Evolutionary conservation across 1,284 basidiomycete genomes (phyloP).

Genomic region (Golubevia pallescens): DNA sequence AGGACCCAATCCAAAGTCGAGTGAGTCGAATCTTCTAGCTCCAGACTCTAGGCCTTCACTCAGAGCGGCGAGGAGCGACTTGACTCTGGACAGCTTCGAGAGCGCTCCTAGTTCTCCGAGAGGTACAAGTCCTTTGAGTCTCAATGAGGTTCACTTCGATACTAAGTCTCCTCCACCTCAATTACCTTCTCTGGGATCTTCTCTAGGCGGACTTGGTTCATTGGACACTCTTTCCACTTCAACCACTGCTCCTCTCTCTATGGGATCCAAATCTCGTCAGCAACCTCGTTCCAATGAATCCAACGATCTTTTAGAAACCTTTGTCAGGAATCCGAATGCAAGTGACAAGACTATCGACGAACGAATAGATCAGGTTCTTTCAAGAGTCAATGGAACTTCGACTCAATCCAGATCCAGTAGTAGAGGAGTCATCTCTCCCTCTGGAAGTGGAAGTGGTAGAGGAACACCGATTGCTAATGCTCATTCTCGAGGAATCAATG

Average conservation of each 20-base stretch:
- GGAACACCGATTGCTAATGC: not conserved
- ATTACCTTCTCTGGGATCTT: not conserved
- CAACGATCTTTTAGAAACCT: slow-evolving; percentile 30
- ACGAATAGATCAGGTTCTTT: slow-evolving; percentile 39
- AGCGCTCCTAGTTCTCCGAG: slow-evolving; percentile 23
- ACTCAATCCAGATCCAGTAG: not conserved
- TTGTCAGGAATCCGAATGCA: slow-evolving; percentile 15
- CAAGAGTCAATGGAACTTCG: slow-evolving; percentile 14
- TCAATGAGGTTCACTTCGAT: slow-evolving; percentile 29
- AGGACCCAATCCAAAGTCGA: too few species aligned
- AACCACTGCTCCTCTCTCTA: not conserved
- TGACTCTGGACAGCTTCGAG: slow-evolving; percentile 27
- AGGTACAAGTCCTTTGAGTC: slow-evolving; percentile 27
- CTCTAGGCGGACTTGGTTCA: not conserved
- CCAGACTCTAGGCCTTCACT: too few species aligned
- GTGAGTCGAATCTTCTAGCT: too few species aligned
- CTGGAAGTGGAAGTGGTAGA: slow-evolving; percentile 1
- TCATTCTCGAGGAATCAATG: not conserved
- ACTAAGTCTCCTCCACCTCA: slow-evolving; percentile 5
- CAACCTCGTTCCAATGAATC: not conserved
- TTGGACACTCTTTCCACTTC: not conserved
- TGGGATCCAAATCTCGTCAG: not conserved
- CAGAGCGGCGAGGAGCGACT: slow-evolving; percentile 13
- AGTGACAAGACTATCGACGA: slow-evolving; percentile 24
- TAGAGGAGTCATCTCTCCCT: slow-evolving; percentile 2